Evolutionary conservation across 192 early-diverging fungal genomes (phyloP).

Genomic region (Thoreauomyces humboldtii): DNA sequence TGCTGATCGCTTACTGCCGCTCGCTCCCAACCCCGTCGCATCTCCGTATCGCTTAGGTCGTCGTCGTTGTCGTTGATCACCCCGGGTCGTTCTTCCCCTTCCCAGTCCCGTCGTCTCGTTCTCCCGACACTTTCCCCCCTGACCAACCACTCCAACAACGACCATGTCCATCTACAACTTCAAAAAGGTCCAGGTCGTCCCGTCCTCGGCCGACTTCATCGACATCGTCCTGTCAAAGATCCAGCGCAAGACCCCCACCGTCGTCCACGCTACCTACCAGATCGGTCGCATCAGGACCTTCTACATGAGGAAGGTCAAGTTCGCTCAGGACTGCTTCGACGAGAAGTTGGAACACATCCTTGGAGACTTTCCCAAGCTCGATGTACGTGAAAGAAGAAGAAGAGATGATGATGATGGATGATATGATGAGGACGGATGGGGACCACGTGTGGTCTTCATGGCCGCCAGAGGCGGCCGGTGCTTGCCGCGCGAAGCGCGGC

Average conservation of each 20-base stretch:
- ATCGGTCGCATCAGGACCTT: constrained; percentile 96
- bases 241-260: constrained; percentile 94
- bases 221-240: constrained; percentile 98
- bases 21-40: too few species aligned
- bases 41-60: too few species aligned
- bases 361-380: constrained; percentile 95
- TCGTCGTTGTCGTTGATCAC: too few species aligned
- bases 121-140: too few species aligned
- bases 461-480: too few species aligned
- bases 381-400: constrained; percentile 59
- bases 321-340: constrained; percentile 92
- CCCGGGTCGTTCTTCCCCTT: too few species aligned
- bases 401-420: too few species aligned
- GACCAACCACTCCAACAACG: background rate
- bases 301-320: constrained; percentile 99
- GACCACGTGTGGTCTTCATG: too few species aligned
- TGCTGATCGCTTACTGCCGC: too few species aligned
- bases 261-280: constrained; percentile 96
- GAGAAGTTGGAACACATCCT: constrained; percentile 94
- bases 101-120: too few species aligned
- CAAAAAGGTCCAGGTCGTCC: constrained; percentile 95
- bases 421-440: too few species aligned
- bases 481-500: too few species aligned
- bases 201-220: constrained; percentile 87
- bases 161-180: constrained; percentile 86